Conservation (phyloP, 345 rosid species). For the Sonneratia alba region DNA sequence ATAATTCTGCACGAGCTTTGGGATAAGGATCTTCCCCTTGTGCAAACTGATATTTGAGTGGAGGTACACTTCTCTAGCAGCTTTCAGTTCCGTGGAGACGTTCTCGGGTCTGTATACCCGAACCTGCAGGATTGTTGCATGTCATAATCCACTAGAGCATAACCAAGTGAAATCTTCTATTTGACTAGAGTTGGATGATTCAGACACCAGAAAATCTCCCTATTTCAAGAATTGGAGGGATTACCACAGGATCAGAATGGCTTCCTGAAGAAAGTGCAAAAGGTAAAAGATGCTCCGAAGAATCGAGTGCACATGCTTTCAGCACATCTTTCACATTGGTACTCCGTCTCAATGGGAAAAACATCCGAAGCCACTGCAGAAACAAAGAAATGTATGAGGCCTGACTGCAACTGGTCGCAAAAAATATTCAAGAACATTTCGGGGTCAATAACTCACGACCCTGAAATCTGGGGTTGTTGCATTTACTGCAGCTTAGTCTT, state of each 20-base stretch:
- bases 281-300: slow-evolving; percentile 61
- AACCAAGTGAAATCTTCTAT: background rate
- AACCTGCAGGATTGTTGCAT: slow-evolving; percentile 28
- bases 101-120: slow-evolving; percentile 55
- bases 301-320: slow-evolving; percentile 41
- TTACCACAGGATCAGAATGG: slow-evolving; percentile 77
- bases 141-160: background rate
- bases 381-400: background rate
- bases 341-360: slow-evolving; percentile 47
- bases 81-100: slow-evolving; percentile 64
- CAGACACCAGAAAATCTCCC: background rate
- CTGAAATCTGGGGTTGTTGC: background rate
- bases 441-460: too few species aligned
- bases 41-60: slow-evolving; percentile 38
- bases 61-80: slow-evolving; percentile 68
- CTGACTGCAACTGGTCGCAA: background rate
- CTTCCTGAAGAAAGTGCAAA: slow-evolving; percentile 76
- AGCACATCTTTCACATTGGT: slow-evolving; percentile 48
- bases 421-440: background rate
- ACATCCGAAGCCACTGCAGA: slow-evolving; percentile 53
- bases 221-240: background rate
- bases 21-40: slow-evolving; percentile 57
- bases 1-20: slow-evolving; percentile 59
- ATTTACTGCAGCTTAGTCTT: background rate
- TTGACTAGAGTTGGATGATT: background rate